Evolutionary conservation across 2,329 filamentous ascomycete species (phyloP), one percentile per base, ranked within the genome.

Genomic region (Scedosporium apiospermum): DNA sequence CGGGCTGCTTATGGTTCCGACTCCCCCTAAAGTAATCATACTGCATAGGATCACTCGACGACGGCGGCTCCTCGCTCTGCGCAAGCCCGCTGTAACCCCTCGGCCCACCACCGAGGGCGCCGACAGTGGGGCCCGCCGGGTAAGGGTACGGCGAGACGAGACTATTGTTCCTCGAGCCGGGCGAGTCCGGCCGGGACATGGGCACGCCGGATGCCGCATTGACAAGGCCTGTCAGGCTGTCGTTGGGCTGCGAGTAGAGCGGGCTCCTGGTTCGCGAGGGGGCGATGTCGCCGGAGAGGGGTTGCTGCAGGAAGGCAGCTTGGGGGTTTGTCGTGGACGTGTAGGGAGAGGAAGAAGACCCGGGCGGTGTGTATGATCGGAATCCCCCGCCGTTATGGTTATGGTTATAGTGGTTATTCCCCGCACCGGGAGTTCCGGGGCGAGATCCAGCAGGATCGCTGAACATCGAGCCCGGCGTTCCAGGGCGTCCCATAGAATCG

Each of bases 21-120:
- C 70, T 74, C 3, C 76, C 74, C 30, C 83, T 77, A 71, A 85
- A 85, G 66, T 85, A 85, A 69, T 85, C 82, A 66, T 85, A 85
- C 64, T 78, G 76, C 66, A 76, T 71, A 7, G 81, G 80, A 51
- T 82, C 80, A 21, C 69, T 70, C 16, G 68, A 69, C 23, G 74
- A 69, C 23, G 74, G 70, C 57, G 76, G 72, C 7, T 75, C 72
- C 62, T 85, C 83, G 49, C 74, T 71, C 68, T 87, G 84, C 0
- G 83, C 80, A 62, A 88, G 70, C 27, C 80, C 80, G 14, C 82
- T 85, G 69, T 88, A 88, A 0, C 85, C 84, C 60, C 78, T 75
- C 1, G 83, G 82, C 2, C 84, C 83, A 61, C 83, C 82, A 18
- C 83, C 83, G 18, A 85, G 70, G 64, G 83, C 81, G 10, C 82